phyloP scores from a whole-genome alignment of 2,329 filamentous ascomycete species.

The Plenodomus tracheiphilus region DNA sequence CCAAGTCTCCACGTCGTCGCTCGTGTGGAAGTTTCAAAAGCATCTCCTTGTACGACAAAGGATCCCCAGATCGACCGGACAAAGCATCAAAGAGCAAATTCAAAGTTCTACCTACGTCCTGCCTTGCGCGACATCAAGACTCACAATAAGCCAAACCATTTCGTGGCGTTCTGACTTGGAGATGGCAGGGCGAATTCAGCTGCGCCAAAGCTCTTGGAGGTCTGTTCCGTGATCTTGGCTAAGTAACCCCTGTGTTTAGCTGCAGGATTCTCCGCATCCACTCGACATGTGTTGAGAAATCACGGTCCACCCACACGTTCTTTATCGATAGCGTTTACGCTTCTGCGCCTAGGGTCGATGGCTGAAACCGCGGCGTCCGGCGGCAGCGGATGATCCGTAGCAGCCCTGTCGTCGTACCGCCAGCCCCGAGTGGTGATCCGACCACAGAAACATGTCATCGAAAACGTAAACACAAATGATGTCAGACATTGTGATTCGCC shows the following conservation, averaged over 20 bases:
- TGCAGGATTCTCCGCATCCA: constrained; percentile 1
- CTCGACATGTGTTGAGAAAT: constrained; percentile 12
- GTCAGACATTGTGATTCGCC: constrained; percentile 15
- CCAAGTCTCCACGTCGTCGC: background rate
- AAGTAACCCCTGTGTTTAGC: background rate
- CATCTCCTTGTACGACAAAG: background rate
- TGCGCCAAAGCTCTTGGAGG: background rate
- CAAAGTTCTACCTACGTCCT: background rate
- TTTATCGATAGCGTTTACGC: constrained; percentile 18
- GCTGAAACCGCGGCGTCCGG: constrained; percentile 21
- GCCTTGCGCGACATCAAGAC: background rate
- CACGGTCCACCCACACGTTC: constrained; percentile 11
- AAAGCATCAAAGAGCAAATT: background rate
- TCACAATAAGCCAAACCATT: background rate
- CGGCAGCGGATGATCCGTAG: constrained; percentile 14
- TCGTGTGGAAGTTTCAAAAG: background rate
- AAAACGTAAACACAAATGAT: constrained; percentile 11
- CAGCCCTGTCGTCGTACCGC: constrained; percentile 8
- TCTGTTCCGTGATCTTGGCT: background rate
- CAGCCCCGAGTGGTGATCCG: constrained; percentile 13
- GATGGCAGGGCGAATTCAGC: background rate
- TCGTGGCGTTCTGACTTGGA: background rate
- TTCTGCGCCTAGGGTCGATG: constrained; percentile 6
- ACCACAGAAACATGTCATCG: constrained; percentile 10
- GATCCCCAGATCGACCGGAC: background rate